Base-by-base conservation (phyloP, 257 asterid species). In the Solanum piurae region DNA sequence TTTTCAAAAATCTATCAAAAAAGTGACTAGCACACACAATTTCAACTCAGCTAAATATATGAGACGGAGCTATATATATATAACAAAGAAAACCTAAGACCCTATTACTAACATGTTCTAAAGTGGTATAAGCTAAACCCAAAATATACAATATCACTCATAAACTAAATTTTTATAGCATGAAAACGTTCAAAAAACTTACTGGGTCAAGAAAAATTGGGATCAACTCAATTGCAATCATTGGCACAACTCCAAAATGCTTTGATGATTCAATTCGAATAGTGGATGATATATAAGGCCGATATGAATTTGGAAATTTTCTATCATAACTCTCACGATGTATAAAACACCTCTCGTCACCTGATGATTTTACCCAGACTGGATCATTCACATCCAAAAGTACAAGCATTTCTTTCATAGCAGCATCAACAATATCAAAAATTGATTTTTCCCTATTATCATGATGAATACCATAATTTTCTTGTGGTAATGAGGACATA, bases 201-300 rank as follows among this genome's bases (percentile, higher is more conserved):
- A 95, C 99, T 88, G 89, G 90, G 89, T 95, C 95, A 46, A 89
- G 89, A 89, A 94, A 91, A 90, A 92, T 95, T 64, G 94, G 90
- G 20, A 92, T 71, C 83, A 96, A 87, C 44, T 95, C 88, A 37
- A 25, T 83, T 27, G 93, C 91, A 83, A 89, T 73, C 92, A 94
- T 90, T 83, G 91, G 88, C 75, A 96, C 96, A 91, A 90, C 91
- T 14, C 91, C 94, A 13, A 93, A 91, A 77, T 92, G 93, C 87
- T 91, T 94, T 1, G 98, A 94, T 12, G 98, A 95, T 90, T 96
- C 98, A 31, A 87, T 90, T 79, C 98, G 89, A 84, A 93, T 91
- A 83, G 88, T 91, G 8, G 58, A 93, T 60, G 16, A 87, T 87
- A 64, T 77, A 87, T 93, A n/a, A 90, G 60, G 77, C 84, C 89